Evolutionary conservation across 768 basidiomycete genomes (phyloP), one percentile per base, ranked within the genome.

Genomic region (Mrakia blollopis): DNA sequence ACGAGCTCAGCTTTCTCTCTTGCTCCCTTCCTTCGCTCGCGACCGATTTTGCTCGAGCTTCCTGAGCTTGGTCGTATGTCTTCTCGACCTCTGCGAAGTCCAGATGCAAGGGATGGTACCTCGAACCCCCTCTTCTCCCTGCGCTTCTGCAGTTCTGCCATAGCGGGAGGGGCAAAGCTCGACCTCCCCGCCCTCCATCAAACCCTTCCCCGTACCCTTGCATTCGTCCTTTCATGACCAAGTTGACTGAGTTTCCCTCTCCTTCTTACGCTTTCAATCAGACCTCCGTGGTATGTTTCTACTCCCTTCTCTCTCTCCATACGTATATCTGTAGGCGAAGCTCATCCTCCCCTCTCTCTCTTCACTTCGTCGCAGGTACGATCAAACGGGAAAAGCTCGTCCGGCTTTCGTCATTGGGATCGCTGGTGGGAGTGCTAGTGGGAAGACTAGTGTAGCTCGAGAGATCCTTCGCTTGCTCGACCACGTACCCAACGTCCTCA

Each of bases 401-500:
- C 79, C 81, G 44, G 83, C 84, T 6, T 86, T 85, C 79, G 84
- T 85, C 25, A 84, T 86, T 35, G 85, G 85, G 2, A 84, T 86
- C 69, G 85, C 85, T 30, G 85, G 85, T 39, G 85, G 85, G 0
- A 82, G 81, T 76, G 85, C 85, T 16, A 83, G 83, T 30, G 85
- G 85, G 13, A 85, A 86, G 83, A 84, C 84, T 0, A 81, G 80
- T 2, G 84, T 84, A 7, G 84, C 84, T 2, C 79, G 80, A 57
- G 83, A 83, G 21, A 85, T 86, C 25, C 78, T 85, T 18, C 83
- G 82, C 21, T 80, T 81, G 7, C 80, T 85, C 39, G 80, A 83
- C 57, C 82, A 84, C 65, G 83, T 85, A 23, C 85, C 76, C 84
- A 0, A 83, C 65, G 91, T 98, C 52, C 89, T 96, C 73, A 97